These are phyloP conservation scores for Boletellus sp. DNA, from an alignment of 768 basidiomycete genomes.

Conservation along the genomic window DNA sequence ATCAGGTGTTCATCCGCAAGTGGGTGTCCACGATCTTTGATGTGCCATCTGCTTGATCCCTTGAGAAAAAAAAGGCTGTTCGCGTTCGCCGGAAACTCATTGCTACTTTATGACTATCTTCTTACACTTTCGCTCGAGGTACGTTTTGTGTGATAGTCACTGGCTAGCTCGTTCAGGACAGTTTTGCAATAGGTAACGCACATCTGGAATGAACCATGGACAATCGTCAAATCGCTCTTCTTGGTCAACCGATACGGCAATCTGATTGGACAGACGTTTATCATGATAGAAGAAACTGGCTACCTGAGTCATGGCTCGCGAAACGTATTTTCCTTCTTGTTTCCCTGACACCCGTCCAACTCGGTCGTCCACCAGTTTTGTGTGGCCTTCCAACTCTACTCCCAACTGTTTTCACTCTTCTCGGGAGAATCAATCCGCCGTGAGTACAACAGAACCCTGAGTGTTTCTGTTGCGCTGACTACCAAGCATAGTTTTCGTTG, in stretches of 20 bases:
- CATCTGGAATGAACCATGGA: conserved; percentile 11
- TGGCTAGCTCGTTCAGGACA: neutral
- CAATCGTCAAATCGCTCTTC: conserved; percentile 4
- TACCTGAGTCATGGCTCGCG: conserved; percentile 12
- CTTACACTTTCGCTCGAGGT: conserved; percentile 27
- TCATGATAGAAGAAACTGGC: conserved; percentile 22
- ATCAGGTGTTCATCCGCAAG: conserved; percentile 18
- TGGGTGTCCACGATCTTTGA: conserved; percentile 3
- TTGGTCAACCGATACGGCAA: conserved; percentile 14
- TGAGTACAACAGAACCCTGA: neutral
- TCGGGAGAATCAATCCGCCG: conserved; percentile 10
- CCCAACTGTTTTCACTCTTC: neutral
- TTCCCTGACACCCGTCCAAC: neutral
- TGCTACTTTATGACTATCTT: conserved; percentile 26
- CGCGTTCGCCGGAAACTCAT: conserved; percentile 14
- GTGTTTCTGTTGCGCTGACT: too few species aligned
- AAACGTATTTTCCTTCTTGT: neutral
- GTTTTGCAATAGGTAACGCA: conserved; percentile 8
- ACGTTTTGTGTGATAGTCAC: neutral
- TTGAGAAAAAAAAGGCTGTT: conserved; percentile 5
- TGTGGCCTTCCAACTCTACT: neutral
- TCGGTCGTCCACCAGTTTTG: conserved; percentile 5
- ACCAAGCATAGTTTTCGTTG: conserved; percentile 20
- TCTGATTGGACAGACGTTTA: conserved; percentile 19
- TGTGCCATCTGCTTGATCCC: neutral